These are phyloP conservation scores for Phaeodactylum tricornutum DNA, from an alignment of 108 stramenopile species.

Conservation along the genomic window DNA sequence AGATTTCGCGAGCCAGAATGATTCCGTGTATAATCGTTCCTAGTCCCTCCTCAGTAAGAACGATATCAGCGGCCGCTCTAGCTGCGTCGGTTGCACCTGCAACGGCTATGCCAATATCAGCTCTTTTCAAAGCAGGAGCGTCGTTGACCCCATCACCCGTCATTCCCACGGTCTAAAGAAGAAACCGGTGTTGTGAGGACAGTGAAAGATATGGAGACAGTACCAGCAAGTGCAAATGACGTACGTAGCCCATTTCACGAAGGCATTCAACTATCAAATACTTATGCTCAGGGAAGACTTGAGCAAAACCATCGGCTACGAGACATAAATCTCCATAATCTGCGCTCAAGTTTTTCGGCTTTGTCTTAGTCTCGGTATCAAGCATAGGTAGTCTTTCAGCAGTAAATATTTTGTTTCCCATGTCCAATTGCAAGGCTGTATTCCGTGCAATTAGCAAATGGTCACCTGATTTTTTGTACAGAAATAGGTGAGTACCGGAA, in stretches of 20 bases:
- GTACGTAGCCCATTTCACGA: conserved; percentile 28
- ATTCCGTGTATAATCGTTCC: conserved; percentile 54
- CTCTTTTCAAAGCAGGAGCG: conserved; percentile 64
- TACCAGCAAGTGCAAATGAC: conserved; percentile 6
- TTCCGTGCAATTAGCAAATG: conserved; percentile 66
- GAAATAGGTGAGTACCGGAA: too few species aligned
- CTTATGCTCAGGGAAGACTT: conserved; percentile 80
- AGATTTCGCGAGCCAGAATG: conserved; percentile 35
- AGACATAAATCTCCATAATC: conserved; percentile 32
- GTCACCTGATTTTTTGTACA: conserved; percentile 86
- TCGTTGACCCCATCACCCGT: conserved; percentile 80
- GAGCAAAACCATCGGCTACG: conserved; percentile 61
- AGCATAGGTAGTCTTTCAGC: conserved; percentile 29
- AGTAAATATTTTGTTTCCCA: conserved; percentile 48
- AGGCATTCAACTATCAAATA: conserved; percentile 60
- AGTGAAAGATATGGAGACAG: conserved; percentile 8
- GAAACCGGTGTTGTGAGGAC: too few species aligned
- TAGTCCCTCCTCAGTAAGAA: conserved; percentile 56
- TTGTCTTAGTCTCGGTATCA: conserved; percentile 32
- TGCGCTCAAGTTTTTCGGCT: conserved; percentile 18
- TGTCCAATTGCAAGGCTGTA: conserved; percentile 44
- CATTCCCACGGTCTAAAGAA: conserved; percentile 48
- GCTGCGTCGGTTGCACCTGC: conserved; percentile 69
- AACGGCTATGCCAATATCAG: conserved; percentile 67
- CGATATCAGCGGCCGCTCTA: conserved; percentile 57